Evolutionary conservation across 495 filamentous ascomycete genomes (phyloP), one percentile per base, ranked within the genome.

Genomic region (Podospora sp.): DNA sequence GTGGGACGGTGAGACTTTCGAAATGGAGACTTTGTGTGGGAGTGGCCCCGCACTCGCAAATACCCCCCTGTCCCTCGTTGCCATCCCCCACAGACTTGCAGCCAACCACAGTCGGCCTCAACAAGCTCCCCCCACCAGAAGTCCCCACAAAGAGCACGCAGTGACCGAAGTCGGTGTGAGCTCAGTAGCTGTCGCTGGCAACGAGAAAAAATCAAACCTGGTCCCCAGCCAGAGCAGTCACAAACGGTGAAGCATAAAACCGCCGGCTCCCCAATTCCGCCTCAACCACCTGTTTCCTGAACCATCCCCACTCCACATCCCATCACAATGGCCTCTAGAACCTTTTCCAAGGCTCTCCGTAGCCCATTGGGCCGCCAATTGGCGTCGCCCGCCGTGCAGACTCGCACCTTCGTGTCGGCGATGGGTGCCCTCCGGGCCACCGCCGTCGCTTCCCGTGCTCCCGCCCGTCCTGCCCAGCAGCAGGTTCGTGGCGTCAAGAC

Each of bases 301-400:
- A 66, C 62, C 65, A 77, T 76, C 76, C 66, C 75, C 80, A 72
- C 76, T 75, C 72, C 60, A 69, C 51, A 62, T 60, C 46, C 65
- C 64, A 55, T 79, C 80, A 88, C 78, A 84, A 99, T 97, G 95
- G 91, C 94, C 81, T 91, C 93, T 59, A 87, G 89, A 83, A 87
- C 84, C 79, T 88, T 95, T 77, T 89, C 86, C 77, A 90, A 91
- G 86, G 91, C 91, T 80, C 84, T 95, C 78, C 91, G 91, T 81
- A 81, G 83, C 72, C 86, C 86, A 75, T 80, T 93, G 82, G 84
- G 88, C 74, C 90, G 90, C 78, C 92, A 89, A 83, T 83, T 86
- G 84, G 84, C 81, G 76, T 86, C 84, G 78, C 84, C 87, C 56
- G 83, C 86, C 66, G 81, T 86, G 26, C 90, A 91, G 82, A 85